Evolutionary conservation across 1,139 yeast genomes (phyloP).

Genomic region (Diutina mesorugosa): DNA sequence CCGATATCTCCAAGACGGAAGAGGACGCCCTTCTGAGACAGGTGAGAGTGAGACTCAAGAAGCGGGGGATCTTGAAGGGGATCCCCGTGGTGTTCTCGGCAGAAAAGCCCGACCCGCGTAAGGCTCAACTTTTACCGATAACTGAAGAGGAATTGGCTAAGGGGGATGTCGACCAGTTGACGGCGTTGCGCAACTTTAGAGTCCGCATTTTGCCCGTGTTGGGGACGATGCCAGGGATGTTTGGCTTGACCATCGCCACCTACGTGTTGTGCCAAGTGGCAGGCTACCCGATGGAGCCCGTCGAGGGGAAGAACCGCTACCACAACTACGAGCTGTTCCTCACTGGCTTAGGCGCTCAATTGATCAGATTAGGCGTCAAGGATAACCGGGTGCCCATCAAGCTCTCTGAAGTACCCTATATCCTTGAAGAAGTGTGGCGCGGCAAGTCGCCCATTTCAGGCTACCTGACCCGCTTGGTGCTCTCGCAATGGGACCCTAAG

Average conservation of each 20-base stretch:
- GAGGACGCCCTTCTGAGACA: slow-evolving; percentile 91
- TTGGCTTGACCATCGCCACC: slow-evolving; percentile 84
- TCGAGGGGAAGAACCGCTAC: slow-evolving; percentile 82
- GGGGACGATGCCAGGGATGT: slow-evolving; percentile 94
- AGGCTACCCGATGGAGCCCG: slow-evolving; percentile 79
- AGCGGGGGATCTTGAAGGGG: slow-evolving; percentile 60
- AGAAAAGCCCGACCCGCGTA: slow-evolving; percentile 92
- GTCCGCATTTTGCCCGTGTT: slow-evolving; percentile 89
- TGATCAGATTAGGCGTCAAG: slow-evolving; percentile 54
- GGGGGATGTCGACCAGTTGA: slow-evolving; percentile 78
- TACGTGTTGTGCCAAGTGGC: slow-evolving; percentile 67
- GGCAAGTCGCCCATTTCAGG: slow-evolving; percentile 90
- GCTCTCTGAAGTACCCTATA: slow-evolving; percentile 60
- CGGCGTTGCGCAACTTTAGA: slow-evolving; percentile 80
- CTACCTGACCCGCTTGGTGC: slow-evolving; percentile 61
- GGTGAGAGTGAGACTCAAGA: slow-evolving; percentile 71
- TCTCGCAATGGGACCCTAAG: slow-evolving; percentile 73
- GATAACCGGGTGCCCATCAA: slow-evolving; percentile 69
- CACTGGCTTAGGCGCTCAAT: slow-evolving; percentile 80
- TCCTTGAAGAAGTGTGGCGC: slow-evolving; percentile 85
- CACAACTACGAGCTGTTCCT: slow-evolving; percentile 74
- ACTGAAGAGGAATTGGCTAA: slow-evolving; percentile 66
- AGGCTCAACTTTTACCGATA: slow-evolving; percentile 75
- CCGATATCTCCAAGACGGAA: slow-evolving; percentile 46
- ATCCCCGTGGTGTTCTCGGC: slow-evolving; percentile 87